phyloP scores from a whole-genome alignment of 345 rosid species.

The Eucalyptus tenuipes region DNA sequence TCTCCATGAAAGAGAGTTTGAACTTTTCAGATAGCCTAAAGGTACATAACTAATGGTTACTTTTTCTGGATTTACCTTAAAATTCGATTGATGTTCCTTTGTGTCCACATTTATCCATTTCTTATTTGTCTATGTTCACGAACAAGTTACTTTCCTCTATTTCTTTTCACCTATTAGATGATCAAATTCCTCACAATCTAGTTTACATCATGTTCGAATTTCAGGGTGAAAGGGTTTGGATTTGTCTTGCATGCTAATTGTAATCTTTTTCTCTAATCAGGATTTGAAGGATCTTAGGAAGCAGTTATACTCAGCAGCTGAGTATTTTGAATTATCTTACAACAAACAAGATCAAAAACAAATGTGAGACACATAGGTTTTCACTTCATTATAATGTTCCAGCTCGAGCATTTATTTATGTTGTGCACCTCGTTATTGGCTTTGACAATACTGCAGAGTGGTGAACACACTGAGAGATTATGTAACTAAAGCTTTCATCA shows the following conservation, averaged over 20 bases:
- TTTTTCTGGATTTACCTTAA: not conserved
- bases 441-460: slow-evolving; percentile 21
- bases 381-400: not conserved
- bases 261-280: slow-evolving; percentile 2
- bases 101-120: not conserved
- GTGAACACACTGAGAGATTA: slow-evolving; percentile 62
- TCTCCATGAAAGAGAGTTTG: slow-evolving; percentile 60
- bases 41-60: slow-evolving; percentile 10
- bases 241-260: not conserved
- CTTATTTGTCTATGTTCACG: not conserved
- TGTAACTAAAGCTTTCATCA: slow-evolving; percentile 55
- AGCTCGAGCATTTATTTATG: not conserved
- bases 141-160: not conserved
- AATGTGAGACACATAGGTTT: slow-evolving; percentile 17
- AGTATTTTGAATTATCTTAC: slow-evolving; percentile 64
- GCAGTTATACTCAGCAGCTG: slow-evolving; percentile 83
- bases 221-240: not conserved
- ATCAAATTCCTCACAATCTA: not conserved
- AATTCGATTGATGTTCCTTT: not conserved
- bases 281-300: slow-evolving; percentile 62
- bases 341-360: slow-evolving; percentile 42
- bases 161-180: not conserved
- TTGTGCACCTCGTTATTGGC: not conserved
- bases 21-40: slow-evolving; percentile 55
- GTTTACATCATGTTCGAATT: not conserved